Evolutionary conservation across 345 rosid species (phyloP).

Genomic region (Heritiera fomes): DNA sequence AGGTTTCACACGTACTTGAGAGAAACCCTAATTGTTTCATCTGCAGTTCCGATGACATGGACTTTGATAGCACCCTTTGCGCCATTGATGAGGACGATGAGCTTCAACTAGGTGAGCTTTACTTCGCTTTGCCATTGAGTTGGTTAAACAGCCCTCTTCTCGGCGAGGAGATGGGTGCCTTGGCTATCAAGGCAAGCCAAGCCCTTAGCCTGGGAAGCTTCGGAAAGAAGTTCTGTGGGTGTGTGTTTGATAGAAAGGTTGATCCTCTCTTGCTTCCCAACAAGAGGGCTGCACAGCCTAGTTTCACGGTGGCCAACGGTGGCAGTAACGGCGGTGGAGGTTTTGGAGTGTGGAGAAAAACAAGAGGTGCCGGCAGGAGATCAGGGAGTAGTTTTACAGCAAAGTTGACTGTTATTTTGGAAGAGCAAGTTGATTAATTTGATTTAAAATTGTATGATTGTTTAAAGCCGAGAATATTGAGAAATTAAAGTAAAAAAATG

Average conservation of each 20-base stretch:
- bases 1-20: conserved; percentile 46
- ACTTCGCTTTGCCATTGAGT: conserved; percentile 51
- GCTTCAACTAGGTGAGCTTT: conserved; percentile 50
- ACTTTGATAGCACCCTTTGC: conserved; percentile 38
- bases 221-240: conserved; percentile 2
- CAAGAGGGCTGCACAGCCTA: not conserved
- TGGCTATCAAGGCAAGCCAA: conserved; percentile 60
- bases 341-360: not conserved
- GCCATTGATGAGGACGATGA: conserved; percentile 42
- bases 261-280: conserved; percentile 19
- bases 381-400: not conserved
- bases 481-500: too few species aligned
- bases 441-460: too few species aligned
- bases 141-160: conserved; percentile 35
- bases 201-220: conserved; percentile 35
- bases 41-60: conserved; percentile 59
- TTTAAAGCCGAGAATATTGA: too few species aligned
- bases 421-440: conserved; percentile 15
- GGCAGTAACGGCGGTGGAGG: not conserved
- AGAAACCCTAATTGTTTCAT: conserved; percentile 42
- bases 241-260: conserved; percentile 16
- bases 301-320: not conserved
- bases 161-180: conserved; percentile 53
- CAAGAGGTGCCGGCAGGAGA: not conserved
- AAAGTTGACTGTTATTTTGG: conserved; percentile 29